phyloP scores from a whole-genome alignment of 1,284 basidiomycete genomes.

The Gymnopus androsaceus region DNA sequence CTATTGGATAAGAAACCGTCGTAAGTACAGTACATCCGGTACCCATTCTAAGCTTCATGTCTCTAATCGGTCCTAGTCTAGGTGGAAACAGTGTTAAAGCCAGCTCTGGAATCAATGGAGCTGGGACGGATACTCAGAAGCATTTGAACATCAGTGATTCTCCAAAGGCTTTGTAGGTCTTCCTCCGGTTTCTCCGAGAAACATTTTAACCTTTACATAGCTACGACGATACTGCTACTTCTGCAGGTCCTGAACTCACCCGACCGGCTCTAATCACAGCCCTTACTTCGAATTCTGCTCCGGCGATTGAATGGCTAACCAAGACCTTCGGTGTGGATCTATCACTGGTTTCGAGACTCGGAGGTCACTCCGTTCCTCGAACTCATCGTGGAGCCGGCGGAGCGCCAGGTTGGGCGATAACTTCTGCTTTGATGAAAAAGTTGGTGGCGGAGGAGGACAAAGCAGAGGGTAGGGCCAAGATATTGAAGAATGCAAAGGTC shows the following conservation, averaged over 20 bases:
- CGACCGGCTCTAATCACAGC: constrained; percentile 84
- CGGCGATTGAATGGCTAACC: constrained; percentile 84
- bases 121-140: constrained; percentile 67
- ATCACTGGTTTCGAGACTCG: constrained; percentile 80
- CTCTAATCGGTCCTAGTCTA: constrained; percentile 33
- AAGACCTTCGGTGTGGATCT: constrained; percentile 77
- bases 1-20: constrained; percentile 72
- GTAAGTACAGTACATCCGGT: constrained; percentile 18
- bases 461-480: constrained; percentile 79
- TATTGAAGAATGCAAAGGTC: constrained; percentile 75
- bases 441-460: constrained; percentile 73
- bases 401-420: constrained; percentile 84
- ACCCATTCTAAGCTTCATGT: too few species aligned
- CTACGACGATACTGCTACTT: constrained; percentile 83
- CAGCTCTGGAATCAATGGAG: constrained; percentile 80
- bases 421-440: constrained; percentile 79
- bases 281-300: constrained; percentile 78
- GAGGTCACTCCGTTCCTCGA: constrained; percentile 79
- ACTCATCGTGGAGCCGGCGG: constrained; percentile 83
- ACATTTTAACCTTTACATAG: constrained; percentile 10
- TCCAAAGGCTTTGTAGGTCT: constrained; percentile 53
- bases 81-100: constrained; percentile 85
- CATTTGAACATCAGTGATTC: constrained; percentile 67
- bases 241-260: constrained; percentile 78
- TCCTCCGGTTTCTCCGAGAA: not conserved